Evolutionary conservation across 2,329 filamentous ascomycete species (phyloP), one percentile per base, ranked within the genome.

Genomic region (Monosporascus cannonballus): DNA sequence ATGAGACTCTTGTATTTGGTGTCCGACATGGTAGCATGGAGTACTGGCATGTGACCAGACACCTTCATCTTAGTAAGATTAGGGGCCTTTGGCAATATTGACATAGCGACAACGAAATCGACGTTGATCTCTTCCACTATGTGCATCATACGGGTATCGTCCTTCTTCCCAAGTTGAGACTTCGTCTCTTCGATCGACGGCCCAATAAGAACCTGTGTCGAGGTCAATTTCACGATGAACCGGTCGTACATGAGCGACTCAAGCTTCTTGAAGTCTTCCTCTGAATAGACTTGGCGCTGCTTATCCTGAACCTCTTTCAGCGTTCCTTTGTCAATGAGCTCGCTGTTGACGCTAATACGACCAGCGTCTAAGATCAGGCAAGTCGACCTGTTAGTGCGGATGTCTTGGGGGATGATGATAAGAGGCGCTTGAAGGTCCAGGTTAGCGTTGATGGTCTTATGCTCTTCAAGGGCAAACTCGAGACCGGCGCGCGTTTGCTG

Each of bases 171-270:
- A 3, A 99, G 77, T 61, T 96, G 90, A 4, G 85, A 79, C 66
- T 93, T 94, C 0, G 95, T 94, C 59, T 90, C 89, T 51, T 95
- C 87, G 47, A 99, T 90, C 0, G 93, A 95, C 0, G 92, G 91
- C 0, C 94, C 94, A 57, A 99, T 96, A 45, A 99, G 79, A 18
- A 99, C 85, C 69, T 99, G 94, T 0, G 94, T 99, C 0, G 93
- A 96, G 20, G 95, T 87, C 27, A 99, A 77, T 65, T 96, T 96
- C 61, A 99, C 82, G 42, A 90, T 76, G 69, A 99, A 99, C 51
- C 91, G 94, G 76, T 99, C 94, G 66, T 99, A 99, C 88, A 99
- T 96, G 61, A 96, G 78, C 17, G 87, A 89, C 68, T 97, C 91
- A 4, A 99, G 81, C 46, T 86, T 83, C 68, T 88, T 86, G 68